These are phyloP conservation scores for Rubia balearica DNA, from an alignment of 305 asterid species.

Conservation along the genomic window DNA sequence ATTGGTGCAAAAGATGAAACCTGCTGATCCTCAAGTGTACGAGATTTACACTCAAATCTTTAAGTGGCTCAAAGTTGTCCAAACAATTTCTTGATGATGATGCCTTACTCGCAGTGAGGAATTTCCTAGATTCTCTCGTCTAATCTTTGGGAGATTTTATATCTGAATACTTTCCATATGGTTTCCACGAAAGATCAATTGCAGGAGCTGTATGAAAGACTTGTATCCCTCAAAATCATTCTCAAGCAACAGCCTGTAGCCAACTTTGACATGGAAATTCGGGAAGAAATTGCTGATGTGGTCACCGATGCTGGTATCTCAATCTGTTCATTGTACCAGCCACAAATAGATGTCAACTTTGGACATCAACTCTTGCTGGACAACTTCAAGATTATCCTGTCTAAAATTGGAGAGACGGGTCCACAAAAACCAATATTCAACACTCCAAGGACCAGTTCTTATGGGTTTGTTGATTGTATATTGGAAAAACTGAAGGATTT, in stretches of 20 bases:
- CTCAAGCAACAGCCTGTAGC: not conserved
- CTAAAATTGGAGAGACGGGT: not conserved
- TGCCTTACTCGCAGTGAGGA: not conserved
- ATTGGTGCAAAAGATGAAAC: not conserved
- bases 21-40: not conserved
- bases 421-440: not conserved
- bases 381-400: not conserved
- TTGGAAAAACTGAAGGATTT: not conserved
- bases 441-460: not conserved
- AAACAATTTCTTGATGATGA: not conserved
- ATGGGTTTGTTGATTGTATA: not conserved
- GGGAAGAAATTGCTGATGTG: not conserved
- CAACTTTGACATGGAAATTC: not conserved
- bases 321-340: not conserved
- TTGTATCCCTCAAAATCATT: not conserved
- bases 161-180: not conserved
- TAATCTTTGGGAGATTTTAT: not conserved
- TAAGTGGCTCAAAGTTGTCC: not conserved
- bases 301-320: not conserved
- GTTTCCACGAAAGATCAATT: not conserved
- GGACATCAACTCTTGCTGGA: not conserved
- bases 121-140: not conserved
- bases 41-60: not conserved
- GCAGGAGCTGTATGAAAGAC: not conserved
- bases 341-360: not conserved